Conservation (phyloP, 2,329 filamentous ascomycete genomes). For the Chaetomiaceae sp. region DNA sequence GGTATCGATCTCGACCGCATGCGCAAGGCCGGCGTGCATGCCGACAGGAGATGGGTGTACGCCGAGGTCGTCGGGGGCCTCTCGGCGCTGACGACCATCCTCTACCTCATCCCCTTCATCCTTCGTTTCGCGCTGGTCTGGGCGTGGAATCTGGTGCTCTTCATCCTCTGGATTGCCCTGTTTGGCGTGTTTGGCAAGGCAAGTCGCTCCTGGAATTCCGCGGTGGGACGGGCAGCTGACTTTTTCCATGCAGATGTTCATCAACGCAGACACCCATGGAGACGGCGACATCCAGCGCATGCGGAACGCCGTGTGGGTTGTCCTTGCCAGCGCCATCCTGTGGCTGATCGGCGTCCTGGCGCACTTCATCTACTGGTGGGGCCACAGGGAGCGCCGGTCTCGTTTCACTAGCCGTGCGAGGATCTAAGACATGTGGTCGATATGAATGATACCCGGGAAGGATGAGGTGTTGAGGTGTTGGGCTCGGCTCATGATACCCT, state of each 20-base stretch:
- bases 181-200: slow-evolving; percentile 78
- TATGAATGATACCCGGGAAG: not conserved
- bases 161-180: slow-evolving; percentile 73
- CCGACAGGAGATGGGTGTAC: slow-evolving; percentile 69
- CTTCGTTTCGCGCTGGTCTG: slow-evolving; percentile 52
- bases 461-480: too few relatives aligned
- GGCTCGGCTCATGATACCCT: not conserved
- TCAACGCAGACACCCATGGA: slow-evolving; percentile 62
- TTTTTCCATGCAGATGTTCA: slow-evolving; percentile 54
- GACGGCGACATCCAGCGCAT: slow-evolving; percentile 65
- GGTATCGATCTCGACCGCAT: slow-evolving; percentile 61
- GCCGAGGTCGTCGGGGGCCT: slow-evolving; percentile 67
- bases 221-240: not conserved
- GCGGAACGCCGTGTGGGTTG: slow-evolving; percentile 84
- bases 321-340: slow-evolving; percentile 67
- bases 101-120: slow-evolving; percentile 63
- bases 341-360: slow-evolving; percentile 65
- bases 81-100: slow-evolving; percentile 57
- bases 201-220: slow-evolving; percentile 16
- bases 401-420: slow-evolving; percentile 57
- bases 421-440: slow-evolving; percentile 34
- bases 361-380: slow-evolving; percentile 55
- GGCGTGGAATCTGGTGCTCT: slow-evolving; percentile 66
- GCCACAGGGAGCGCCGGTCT: slow-evolving; percentile 47
- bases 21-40: slow-evolving; percentile 43